A percentile compares a stretch with the other conserved stretches of the same genome.
phyloP scores from a whole-genome alignment of 75 land plant species.

The Pinus taeda region DNA sequence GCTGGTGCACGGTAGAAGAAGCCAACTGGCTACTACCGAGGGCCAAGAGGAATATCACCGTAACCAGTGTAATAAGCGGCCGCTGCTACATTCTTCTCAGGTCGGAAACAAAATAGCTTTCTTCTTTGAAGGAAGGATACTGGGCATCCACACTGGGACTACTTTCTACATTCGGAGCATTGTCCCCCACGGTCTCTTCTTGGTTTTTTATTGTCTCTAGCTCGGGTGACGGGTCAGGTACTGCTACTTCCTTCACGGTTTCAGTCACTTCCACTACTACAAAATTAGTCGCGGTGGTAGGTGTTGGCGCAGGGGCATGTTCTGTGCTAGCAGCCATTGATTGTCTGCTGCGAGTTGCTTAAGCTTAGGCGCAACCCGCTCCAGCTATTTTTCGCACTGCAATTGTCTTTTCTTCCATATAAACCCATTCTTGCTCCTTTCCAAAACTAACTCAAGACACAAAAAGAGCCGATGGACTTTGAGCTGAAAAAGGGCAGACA shows the following conservation, averaged over 20 bases:
- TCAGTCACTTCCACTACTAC: conserved; percentile 3
- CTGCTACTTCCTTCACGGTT: conserved; percentile 11
- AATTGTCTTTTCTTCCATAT: not conserved
- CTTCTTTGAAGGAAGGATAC: conserved; percentile 64
- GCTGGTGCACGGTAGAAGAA: not conserved
- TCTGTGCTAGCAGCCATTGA: conserved; percentile 12
- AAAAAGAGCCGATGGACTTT: not conserved
- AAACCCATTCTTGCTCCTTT: too few species aligned
- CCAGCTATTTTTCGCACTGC: not conserved
- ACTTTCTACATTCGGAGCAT: conserved; percentile 1
- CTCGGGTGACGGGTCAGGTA: not conserved
- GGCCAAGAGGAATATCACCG: not conserved
- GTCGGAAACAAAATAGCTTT: conserved; percentile 61
- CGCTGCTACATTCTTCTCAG: conserved; percentile 12
- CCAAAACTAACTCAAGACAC: not conserved
- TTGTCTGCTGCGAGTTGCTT: not conserved
- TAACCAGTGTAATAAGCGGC: too few species aligned
- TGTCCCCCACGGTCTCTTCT: conserved; percentile 7
- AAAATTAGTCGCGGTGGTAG: not conserved
- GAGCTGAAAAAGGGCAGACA: not conserved
- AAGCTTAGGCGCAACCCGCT: not conserved
- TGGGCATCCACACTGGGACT: conserved; percentile 12
- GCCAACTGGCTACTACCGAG: not conserved
- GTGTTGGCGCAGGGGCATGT: conserved; percentile 1
- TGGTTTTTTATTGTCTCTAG: not conserved